Evolutionary conservation across 2,329 filamentous ascomycete species (phyloP).

Genomic region (Kalmusia sp.): DNA sequence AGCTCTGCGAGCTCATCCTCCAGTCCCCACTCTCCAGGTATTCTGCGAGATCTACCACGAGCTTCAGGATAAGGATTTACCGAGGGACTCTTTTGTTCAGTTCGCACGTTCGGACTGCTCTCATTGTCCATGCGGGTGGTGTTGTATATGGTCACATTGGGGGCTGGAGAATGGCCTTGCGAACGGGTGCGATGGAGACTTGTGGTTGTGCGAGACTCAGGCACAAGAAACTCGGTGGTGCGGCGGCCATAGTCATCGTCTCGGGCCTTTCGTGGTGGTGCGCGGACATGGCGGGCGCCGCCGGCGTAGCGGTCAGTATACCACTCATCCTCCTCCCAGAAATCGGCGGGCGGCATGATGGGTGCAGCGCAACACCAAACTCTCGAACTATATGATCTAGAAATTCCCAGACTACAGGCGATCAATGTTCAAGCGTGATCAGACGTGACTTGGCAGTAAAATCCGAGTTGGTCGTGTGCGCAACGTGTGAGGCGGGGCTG

Average conservation of each 20-base stretch:
- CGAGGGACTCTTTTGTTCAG: slow-evolving; percentile 36
- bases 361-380: not conserved
- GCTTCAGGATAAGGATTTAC: slow-evolving; percentile 28
- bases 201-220: slow-evolving; percentile 31
- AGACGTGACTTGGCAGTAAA: not conserved
- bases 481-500: slow-evolving; percentile 5
- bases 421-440: not conserved
- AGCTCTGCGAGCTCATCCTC: slow-evolving; percentile 45
- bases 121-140: slow-evolving; percentile 49
- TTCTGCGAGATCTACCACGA: slow-evolving; percentile 34
- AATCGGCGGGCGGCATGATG: slow-evolving; percentile 33
- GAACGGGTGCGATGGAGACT: slow-evolving; percentile 54
- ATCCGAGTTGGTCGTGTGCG: not conserved
- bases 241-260: slow-evolving; percentile 32
- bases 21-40: slow-evolving; percentile 44
- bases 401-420: not conserved
- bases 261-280: slow-evolving; percentile 22
- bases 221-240: slow-evolving; percentile 38
- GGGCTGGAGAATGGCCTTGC: slow-evolving; percentile 51
- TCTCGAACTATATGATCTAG: not conserved
- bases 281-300: slow-evolving; percentile 42
- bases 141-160: slow-evolving; percentile 57
- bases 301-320: slow-evolving; percentile 25
- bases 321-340: slow-evolving; percentile 44
- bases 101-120: slow-evolving; percentile 41